A percentile compares a stretch with the other conserved stretches of the same genome.
phyloP scores from a whole-genome alignment of 176 grass and related monocot genomes.

The Dactylis glomerata region DNA sequence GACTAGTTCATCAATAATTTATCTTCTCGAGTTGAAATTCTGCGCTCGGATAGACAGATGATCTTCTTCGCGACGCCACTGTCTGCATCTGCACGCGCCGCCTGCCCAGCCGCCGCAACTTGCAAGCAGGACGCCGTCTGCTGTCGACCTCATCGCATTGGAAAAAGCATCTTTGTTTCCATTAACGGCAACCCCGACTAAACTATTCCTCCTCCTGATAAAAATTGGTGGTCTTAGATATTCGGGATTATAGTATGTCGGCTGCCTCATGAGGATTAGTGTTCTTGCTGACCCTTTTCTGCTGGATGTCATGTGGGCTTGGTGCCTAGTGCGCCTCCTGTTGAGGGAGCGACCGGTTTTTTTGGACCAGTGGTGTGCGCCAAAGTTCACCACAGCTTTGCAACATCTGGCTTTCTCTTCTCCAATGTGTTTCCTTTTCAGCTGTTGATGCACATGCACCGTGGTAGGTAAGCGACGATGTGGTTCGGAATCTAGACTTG shows the following conservation, averaged over 20 bases:
- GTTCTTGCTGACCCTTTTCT: background rate
- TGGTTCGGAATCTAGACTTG: background rate
- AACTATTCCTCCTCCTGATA: background rate
- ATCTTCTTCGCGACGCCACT: slow-evolving; percentile 4
- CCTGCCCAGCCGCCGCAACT: background rate
- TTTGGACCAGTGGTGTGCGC: background rate
- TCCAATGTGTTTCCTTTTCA: background rate
- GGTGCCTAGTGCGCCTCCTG: background rate
- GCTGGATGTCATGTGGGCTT: background rate
- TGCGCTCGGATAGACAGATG: background rate
- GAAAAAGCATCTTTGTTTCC: slow-evolving; percentile 3
- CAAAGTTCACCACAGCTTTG: background rate
- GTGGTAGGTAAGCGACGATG: background rate
- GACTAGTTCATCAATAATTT: background rate
- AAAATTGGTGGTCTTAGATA: background rate
- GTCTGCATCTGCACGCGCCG: background rate
- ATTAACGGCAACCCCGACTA: background rate
- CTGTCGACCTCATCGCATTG: slow-evolving; percentile 16
- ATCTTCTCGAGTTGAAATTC: background rate
- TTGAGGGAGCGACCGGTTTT: background rate
- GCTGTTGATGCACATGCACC: background rate
- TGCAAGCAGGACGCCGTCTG: background rate
- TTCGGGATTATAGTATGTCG: background rate
- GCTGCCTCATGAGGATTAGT: background rate
- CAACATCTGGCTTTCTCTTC: background rate